Base-by-base conservation (phyloP, 2,329 filamentous ascomycete genomes). In the Paraphoma chrysanthemicola region DNA sequence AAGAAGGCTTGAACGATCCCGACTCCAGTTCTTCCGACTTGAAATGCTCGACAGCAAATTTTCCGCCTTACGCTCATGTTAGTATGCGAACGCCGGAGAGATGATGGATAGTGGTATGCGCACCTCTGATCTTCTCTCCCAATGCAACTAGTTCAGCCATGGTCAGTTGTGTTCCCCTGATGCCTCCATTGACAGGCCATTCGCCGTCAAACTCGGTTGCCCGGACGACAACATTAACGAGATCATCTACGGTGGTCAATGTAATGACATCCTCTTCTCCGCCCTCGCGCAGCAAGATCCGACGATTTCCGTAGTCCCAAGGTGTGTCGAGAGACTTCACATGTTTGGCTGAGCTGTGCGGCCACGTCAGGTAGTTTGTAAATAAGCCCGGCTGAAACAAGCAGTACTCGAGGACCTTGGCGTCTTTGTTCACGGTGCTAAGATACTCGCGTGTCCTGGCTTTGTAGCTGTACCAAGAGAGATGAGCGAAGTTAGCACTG, bases 341-440 rank as follows among this genome's bases (percentile, higher is more conserved):
- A 51, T 86, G 74, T 52, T 78, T 82, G 9, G 79, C 63, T 0
- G 82, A 80, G 50, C 76, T 73, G 54, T 81, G 67, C 0, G 84
- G 83, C 44, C 63, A 76, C 0, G 80, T 80, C n/a, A 85, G 65
- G 66, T 86, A 86, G 66, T 86, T 76, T 2, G 80, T 58, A 62
- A 85, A 84, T 0, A 84, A 51, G 0, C 84, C 84, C 0, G 81
- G 80, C 33, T 85, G 82, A 53, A 86, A 85, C 0, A 85, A 68
- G 0, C 71, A 79, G 64, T 86, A 87, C 59, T 86, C 83, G 17
- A 86, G 74, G 4, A 84, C 74, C 57, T 80, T 80, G 23, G 71
- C 69, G 18, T 82, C 70, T 41, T 78, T 75, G 65, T 87, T 87
- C 8, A 87, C 55, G 18, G 82, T 68, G 39, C 73, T 55, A 0